Percentiles rank a stretch among this genome's conserved stretches.
Evolutionary conservation across 371 early-diverging fungal genomes (phyloP).

Genomic region (Zychaea mexicana): DNA sequence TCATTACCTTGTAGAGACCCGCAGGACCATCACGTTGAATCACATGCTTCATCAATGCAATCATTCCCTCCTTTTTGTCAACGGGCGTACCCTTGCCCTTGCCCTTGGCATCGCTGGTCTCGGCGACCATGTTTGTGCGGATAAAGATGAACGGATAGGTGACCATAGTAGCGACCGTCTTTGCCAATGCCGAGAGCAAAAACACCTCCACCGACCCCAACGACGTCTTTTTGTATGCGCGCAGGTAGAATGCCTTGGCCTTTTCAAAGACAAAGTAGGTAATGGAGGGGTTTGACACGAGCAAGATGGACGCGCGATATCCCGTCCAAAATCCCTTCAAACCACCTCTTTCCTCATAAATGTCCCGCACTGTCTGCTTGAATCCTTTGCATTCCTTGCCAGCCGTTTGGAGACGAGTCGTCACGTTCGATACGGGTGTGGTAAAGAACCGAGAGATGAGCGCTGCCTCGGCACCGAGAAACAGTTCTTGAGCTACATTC

Average conservation of each 20-base stretch:
- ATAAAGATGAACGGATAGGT: slow-evolving; percentile 65
- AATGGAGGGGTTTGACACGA: slow-evolving; percentile 64
- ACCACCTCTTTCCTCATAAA: slow-evolving; percentile 52
- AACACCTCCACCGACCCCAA: slow-evolving; percentile 53
- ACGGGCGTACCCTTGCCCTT: slow-evolving; percentile 12
- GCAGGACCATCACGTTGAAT: slow-evolving; percentile 45
- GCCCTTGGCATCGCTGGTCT: slow-evolving; percentile 7
- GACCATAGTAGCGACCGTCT: slow-evolving; percentile 58
- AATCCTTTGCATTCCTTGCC: slow-evolving; percentile 29
- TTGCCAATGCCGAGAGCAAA: slow-evolving; percentile 59
- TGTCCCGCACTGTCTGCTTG: slow-evolving; percentile 26
- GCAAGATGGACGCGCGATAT: slow-evolving; percentile 59
- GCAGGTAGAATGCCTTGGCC: slow-evolving; percentile 42
- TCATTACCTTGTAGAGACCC: slow-evolving; percentile 54
- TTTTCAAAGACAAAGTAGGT: slow-evolving; percentile 67
- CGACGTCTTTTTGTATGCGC: slow-evolving; percentile 24
- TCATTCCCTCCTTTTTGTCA: slow-evolving; percentile 36
- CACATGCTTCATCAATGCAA: slow-evolving; percentile 42
- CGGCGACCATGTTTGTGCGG: slow-evolving; percentile 48
- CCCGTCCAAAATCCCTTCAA: slow-evolving; percentile 65
- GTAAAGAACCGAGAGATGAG: slow-evolving; percentile 62
- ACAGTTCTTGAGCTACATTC: slow-evolving; percentile 57
- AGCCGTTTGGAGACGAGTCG: slow-evolving; percentile 58
- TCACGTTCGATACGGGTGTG: slow-evolving; percentile 59
- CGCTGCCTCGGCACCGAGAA: slow-evolving; percentile 65